Evolutionary conservation across 2,329 filamentous ascomycete species (phyloP).

Genomic region (Fusarium graminum): DNA sequence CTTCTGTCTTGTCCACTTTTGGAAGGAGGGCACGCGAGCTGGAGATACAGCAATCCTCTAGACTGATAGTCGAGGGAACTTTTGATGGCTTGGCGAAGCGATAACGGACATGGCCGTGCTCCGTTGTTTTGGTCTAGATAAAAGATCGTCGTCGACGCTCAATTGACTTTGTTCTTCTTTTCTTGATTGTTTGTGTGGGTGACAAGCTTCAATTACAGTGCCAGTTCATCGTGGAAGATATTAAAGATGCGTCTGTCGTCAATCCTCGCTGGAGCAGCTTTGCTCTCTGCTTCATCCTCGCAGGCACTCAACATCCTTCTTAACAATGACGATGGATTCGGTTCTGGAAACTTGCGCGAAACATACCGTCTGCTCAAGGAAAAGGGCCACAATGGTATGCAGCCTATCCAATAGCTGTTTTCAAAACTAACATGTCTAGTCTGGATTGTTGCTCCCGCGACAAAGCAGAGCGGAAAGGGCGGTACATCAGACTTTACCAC

Average conservation of each 20-base stretch:
- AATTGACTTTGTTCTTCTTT: slow-evolving; percentile 5
- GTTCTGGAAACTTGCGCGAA: slow-evolving; percentile 50
- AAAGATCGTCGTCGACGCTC: slow-evolving; percentile 17
- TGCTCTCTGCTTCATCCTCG: slow-evolving; percentile 35
- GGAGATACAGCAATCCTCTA: slow-evolving; percentile 1
- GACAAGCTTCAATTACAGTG: not conserved
- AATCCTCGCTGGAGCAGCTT: slow-evolving; percentile 29
- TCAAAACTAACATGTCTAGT: slow-evolving; percentile 17
- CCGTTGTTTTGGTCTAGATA: slow-evolving; percentile 13
- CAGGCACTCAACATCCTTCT: slow-evolving; percentile 50
- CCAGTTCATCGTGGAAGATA: not conserved
- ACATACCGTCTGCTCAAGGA: slow-evolving; percentile 50
- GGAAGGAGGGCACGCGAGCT: slow-evolving; percentile 34
- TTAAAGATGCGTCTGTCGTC: slow-evolving; percentile 43
- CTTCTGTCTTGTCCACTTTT: slow-evolving; percentile 17
- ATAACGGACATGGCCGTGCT: slow-evolving; percentile 30
- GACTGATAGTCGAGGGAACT: slow-evolving; percentile 18
- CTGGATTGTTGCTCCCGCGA: slow-evolving; percentile 51
- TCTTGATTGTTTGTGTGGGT: not conserved
- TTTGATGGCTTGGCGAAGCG: slow-evolving; percentile 31
- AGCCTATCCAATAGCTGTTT: fast-evolving
- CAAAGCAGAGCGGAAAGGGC: slow-evolving; percentile 51
- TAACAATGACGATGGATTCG: slow-evolving; percentile 52
- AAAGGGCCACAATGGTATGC: slow-evolving; percentile 48
- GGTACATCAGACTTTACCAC: slow-evolving; percentile 49